Conservation (phyloP, 352 stramenopile genomes). For the Phytophthora palmivora region DNA sequence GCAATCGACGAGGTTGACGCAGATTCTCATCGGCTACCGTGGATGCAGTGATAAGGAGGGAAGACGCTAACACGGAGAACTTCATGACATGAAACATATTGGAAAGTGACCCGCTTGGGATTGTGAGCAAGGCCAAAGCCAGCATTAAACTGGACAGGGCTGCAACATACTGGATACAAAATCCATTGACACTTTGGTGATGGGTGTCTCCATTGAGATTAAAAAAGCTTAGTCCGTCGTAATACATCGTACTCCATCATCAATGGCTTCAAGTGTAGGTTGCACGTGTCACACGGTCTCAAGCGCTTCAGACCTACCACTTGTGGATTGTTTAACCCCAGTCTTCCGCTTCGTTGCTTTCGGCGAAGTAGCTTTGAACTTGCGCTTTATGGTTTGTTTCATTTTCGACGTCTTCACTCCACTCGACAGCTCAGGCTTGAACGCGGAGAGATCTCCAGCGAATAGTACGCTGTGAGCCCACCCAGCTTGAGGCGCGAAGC, state of each 20-base stretch:
- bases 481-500: conserved; percentile 91
- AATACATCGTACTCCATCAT: conserved; percentile 21
- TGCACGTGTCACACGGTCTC: conserved; percentile 9
- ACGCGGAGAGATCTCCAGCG: conserved; percentile 52
- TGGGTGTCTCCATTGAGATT: conserved; percentile 13
- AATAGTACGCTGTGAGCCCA: conserved; percentile 92
- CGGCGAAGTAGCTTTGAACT: conserved; percentile 2
- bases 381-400: conserved; percentile 21
- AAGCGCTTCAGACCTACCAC: neutral
- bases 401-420: conserved; percentile 30
- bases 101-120: conserved; percentile 11
- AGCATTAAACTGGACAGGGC: conserved; percentile 13
- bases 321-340: neutral
- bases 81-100: conserved; percentile 8
- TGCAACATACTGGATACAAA: conserved; percentile 35
- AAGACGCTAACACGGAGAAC: conserved; percentile 4
- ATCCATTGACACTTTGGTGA: conserved; percentile 20
- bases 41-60: conserved; percentile 3
- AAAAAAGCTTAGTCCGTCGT: conserved; percentile 11
- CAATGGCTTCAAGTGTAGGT: conserved; percentile 11
- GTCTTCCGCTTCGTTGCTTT: conserved; percentile 18
- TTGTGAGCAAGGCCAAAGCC: conserved; percentile 6
- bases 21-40: neutral
- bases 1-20: conserved; percentile 20
- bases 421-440: conserved; percentile 37